Conservation (phyloP, 2,329 filamentous ascomycete genomes). For the Arthroderma sp. region DNA sequence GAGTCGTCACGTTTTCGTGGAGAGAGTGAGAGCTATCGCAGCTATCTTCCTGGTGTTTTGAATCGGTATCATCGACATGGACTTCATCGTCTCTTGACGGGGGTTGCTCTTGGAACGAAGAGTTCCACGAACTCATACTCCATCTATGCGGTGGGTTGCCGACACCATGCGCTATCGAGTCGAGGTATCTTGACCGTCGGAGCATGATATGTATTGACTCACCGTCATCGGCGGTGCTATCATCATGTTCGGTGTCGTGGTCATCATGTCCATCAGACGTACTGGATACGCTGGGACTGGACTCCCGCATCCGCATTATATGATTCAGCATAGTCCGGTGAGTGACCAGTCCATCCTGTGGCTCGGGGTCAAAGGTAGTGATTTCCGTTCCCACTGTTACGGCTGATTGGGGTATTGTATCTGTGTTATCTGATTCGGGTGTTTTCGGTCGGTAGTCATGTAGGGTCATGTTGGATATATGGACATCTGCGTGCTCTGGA, state of each 20-base stretch:
- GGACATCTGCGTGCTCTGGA: not conserved
- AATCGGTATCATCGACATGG: not conserved
- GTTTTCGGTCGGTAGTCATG: constrained; percentile 4
- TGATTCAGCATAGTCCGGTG: constrained; percentile 37
- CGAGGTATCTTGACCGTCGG: constrained; percentile 34
- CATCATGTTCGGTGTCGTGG: constrained; percentile 8
- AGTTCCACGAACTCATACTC: constrained; percentile 37
- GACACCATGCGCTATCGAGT: constrained; percentile 21
- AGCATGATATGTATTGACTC: constrained; percentile 48
- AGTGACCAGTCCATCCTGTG: constrained; percentile 45
- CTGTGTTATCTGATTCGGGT: constrained; percentile 21
- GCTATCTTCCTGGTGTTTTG: constrained; percentile 5
- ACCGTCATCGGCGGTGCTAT: constrained; percentile 31
- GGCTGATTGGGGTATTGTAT: constrained; percentile 46
- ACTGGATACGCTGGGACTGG: constrained; percentile 30
- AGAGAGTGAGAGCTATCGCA: constrained; percentile 6
- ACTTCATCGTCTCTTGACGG: not conserved
- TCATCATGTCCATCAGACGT: constrained; percentile 30
- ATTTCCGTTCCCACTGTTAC: constrained; percentile 52
- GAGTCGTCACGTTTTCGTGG: constrained; percentile 6
- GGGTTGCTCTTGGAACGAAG: constrained; percentile 26
- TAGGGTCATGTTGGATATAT: not conserved
- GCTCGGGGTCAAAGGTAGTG: constrained; percentile 54
- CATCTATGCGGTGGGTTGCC: constrained; percentile 28
- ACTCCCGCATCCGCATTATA: constrained; percentile 39